Percentiles rank a stretch among this genome's conserved stretches.
Conservation (phyloP, 192 early-diverging fungal genomes). For the Linnemannia zychae region DNA sequence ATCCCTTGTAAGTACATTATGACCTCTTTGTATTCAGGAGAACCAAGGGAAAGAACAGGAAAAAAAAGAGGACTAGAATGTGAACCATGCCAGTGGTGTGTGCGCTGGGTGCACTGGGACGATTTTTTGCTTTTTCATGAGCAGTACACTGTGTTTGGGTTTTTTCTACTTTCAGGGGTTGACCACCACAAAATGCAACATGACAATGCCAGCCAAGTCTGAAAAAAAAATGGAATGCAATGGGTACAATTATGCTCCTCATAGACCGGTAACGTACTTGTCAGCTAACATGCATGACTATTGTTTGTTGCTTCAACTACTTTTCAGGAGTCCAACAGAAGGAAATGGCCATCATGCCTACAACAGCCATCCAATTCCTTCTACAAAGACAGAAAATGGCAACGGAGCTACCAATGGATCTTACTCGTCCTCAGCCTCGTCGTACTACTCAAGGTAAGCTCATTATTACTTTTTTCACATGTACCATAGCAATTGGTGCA, state of each 20-base stretch:
- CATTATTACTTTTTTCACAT: not conserved
- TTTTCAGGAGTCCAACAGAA: constrained; percentile 30
- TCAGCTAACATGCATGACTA: not conserved
- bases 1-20: constrained; percentile 42
- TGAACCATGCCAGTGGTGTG: constrained; percentile 5
- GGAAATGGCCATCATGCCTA: constrained; percentile 32
- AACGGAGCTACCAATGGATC: constrained; percentile 35
- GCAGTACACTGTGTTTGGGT: not conserved
- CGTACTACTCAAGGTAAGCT: constrained; percentile 40
- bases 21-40: constrained; percentile 13
- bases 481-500: not conserved
- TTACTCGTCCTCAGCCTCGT: constrained; percentile 38
- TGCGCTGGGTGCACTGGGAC: constrained; percentile 1
- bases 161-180: constrained; percentile 12
- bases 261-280: not conserved
- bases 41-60: not conserved
- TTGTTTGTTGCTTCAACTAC: not conserved
- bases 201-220: not conserved
- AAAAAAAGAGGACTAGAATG: not conserved
- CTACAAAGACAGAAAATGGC: constrained; percentile 6
- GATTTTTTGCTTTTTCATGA: not conserved
- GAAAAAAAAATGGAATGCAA: not conserved
- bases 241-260: not conserved
- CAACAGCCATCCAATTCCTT: constrained; percentile 12
- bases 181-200: not conserved